These are phyloP conservation scores for Stemphylium vesicarium DNA, from an alignment of 2,329 filamentous ascomycete genomes.

Conservation along the genomic window DNA sequence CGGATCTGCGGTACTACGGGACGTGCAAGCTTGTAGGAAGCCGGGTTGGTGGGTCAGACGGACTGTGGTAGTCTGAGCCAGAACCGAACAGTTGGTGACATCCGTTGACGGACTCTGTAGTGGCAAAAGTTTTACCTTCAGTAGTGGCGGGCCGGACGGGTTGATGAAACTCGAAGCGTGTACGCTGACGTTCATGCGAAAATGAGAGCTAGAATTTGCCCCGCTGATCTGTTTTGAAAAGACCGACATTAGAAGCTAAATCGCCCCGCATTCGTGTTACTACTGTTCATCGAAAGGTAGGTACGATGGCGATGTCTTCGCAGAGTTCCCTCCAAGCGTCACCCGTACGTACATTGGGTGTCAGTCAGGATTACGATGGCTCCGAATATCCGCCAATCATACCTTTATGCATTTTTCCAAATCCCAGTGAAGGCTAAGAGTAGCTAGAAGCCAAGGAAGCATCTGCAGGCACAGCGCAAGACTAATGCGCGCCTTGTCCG, in stretches of 20 bases:
- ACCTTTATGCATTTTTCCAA: background rate
- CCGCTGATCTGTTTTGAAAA: background rate
- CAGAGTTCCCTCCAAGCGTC: background rate
- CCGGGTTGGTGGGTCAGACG: constrained; percentile 8
- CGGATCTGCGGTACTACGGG: background rate
- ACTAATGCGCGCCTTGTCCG: constrained; percentile 6
- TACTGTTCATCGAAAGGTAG: background rate
- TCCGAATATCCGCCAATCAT: background rate
- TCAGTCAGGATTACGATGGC: background rate
- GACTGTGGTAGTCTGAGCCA: background rate
- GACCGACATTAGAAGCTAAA: background rate
- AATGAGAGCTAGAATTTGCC: background rate
- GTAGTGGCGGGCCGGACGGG: background rate
- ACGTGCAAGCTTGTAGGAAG: background rate
- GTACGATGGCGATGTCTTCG: background rate
- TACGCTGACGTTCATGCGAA: background rate
- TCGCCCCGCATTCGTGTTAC: background rate
- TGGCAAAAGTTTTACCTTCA: background rate
- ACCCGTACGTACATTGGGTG: background rate
- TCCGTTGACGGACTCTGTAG: background rate
- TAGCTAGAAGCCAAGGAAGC: background rate
- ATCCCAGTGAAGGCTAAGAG: background rate
- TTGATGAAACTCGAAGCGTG: background rate
- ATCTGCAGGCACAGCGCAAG: constrained; percentile 2
- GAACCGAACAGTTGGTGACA: constrained; percentile 5